These are phyloP conservation scores for Mucor piriformis DNA, from an alignment of 371 early-diverging fungal species.

Conservation along the genomic window DNA sequence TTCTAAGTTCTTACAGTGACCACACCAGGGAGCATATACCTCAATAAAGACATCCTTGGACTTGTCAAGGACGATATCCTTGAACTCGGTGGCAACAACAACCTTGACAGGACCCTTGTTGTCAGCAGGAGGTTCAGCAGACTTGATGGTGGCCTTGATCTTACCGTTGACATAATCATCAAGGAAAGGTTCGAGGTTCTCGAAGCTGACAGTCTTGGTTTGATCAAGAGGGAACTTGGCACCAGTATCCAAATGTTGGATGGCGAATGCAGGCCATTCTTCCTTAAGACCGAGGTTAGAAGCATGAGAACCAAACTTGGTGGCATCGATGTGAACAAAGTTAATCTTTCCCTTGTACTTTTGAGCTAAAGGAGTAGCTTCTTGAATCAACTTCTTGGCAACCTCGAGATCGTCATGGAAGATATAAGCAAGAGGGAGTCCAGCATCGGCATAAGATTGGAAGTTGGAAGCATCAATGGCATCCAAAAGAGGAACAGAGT, in stretches of 20 bases:
- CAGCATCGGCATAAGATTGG: constrained; percentile 76
- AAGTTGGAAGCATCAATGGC: constrained; percentile 91
- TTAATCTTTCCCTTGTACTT: constrained; percentile 83
- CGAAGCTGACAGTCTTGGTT: constrained; percentile 60
- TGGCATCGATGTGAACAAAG: constrained; percentile 88
- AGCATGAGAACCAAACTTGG: constrained; percentile 84
- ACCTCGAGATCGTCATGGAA: constrained; percentile 76
- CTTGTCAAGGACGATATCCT: constrained; percentile 80
- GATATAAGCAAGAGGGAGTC: constrained; percentile 86
- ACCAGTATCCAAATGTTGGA: constrained; percentile 73
- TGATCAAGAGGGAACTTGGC: constrained; percentile 86
- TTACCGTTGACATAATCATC: constrained; percentile 70
- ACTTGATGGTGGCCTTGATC: constrained; percentile 80
- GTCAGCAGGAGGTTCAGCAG: constrained; percentile 79
- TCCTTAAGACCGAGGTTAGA: constrained; percentile 81
- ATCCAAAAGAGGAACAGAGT: constrained; percentile 86
- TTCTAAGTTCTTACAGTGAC: constrained; percentile 90
- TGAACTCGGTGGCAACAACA: constrained; percentile 83
- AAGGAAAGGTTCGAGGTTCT: constrained; percentile 65
- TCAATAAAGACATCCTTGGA: constrained; percentile 92
- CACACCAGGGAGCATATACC: constrained; percentile 95
- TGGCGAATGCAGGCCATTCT: constrained; percentile 90
- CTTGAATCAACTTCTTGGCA: constrained; percentile 51
- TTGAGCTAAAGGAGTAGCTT: constrained; percentile 78
- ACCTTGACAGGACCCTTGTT: constrained; percentile 90